phyloP scores from a whole-genome alignment of 2,329 filamentous ascomycete species.

The Chaetomium sp. region DNA sequence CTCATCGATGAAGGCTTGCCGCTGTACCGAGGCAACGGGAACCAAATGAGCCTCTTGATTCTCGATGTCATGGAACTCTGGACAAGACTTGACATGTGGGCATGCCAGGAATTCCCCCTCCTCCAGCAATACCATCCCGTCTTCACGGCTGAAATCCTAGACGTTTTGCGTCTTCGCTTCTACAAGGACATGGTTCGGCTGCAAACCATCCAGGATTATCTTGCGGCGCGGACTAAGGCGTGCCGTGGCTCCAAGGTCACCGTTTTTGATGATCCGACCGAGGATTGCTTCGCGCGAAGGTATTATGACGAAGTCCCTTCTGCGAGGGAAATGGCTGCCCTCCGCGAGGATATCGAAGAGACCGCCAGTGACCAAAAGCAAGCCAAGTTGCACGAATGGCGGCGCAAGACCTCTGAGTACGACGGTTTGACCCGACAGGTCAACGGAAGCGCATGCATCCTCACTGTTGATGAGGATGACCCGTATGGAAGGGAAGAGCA shows the following conservation, averaged over 20 bases:
- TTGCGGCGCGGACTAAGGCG: not conserved
- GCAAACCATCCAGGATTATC: not conserved
- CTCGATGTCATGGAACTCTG: not conserved
- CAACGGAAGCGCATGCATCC: not conserved
- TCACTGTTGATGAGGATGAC: not conserved
- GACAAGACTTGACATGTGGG: not conserved
- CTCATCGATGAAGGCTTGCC: not conserved
- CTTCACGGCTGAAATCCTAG: not conserved
- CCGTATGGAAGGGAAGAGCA: not conserved
- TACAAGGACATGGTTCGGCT: not conserved
- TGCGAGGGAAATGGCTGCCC: not conserved
- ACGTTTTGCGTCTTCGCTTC: not conserved
- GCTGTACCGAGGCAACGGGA: not conserved
- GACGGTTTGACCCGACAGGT: not conserved
- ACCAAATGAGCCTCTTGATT: not conserved
- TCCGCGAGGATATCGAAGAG: not conserved
- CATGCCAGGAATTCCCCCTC: not conserved
- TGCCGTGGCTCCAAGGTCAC: not conserved
- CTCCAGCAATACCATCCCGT: not conserved
- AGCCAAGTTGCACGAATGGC: not conserved
- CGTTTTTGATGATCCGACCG: not conserved
- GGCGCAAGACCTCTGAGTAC: not conserved
- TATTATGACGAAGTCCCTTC: not conserved
- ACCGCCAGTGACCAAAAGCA: not conserved
- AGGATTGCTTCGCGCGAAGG: not conserved